phyloP scores from a whole-genome alignment of 2,329 filamentous ascomycete genomes.

The Gnomoniopsis smithogilvyi region DNA sequence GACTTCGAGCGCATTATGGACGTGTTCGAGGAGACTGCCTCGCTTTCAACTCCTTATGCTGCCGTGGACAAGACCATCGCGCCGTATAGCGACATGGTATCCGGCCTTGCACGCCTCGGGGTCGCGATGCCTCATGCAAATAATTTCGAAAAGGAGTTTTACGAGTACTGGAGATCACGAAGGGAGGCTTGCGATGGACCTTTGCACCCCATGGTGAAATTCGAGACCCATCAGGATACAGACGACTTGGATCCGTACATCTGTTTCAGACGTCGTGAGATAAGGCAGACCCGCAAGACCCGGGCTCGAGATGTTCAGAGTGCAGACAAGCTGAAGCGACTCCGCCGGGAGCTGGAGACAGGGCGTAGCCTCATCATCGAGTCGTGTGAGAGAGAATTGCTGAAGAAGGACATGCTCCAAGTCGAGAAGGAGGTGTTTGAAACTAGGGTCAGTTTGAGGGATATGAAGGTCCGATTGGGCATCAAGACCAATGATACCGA shows the following conservation, averaged over 20 bases:
- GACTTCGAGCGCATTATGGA: constrained; percentile 93
- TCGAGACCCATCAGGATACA: constrained; percentile 89
- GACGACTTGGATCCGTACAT: constrained; percentile 97
- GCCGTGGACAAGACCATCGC: constrained; percentile 85
- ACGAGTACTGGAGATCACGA: constrained; percentile 82
- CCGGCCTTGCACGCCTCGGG: constrained; percentile 55
- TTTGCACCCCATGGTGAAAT: constrained; percentile 79
- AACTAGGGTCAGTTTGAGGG: constrained; percentile 76
- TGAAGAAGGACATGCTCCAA: constrained; percentile 73
- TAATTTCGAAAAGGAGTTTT: constrained; percentile 69
- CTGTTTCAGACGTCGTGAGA: constrained; percentile 93
- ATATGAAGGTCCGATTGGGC: constrained; percentile 80
- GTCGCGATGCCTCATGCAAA: constrained; percentile 47
- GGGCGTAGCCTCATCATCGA: constrained; percentile 76
- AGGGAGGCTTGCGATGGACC: constrained; percentile 66
- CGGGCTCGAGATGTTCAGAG: constrained; percentile 90
- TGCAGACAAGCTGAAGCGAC: constrained; percentile 87
- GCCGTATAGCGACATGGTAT: constrained; percentile 71
- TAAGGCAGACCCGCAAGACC: constrained; percentile 92
- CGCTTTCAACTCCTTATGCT: constrained; percentile 82
- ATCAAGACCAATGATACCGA: constrained; percentile 95
- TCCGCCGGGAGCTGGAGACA: constrained; percentile 88
- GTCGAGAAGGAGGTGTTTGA: constrained; percentile 79
- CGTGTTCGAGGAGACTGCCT: constrained; percentile 86
- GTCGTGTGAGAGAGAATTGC: constrained; percentile 74